Base-by-base conservation (phyloP, 2,329 filamentous ascomycete genomes). In the Bipolaris gigantea region DNA sequence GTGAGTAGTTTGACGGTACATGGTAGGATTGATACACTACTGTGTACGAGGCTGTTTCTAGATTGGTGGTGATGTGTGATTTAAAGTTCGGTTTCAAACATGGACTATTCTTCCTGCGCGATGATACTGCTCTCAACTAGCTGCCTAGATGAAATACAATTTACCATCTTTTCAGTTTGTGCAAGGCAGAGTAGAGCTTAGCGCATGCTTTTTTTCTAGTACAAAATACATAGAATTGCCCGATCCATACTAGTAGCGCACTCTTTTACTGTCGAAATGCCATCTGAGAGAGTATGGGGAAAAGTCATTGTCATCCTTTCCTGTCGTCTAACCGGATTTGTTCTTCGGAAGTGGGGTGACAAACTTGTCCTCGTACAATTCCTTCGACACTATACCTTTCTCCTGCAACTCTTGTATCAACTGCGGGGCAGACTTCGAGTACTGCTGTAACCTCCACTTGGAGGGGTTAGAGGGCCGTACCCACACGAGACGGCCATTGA, bases 321-420 rank as follows among this genome's bases (percentile, higher is more conserved):
- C 15, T 16, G 21, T 13, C 13, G 5, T 48, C 38, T 41, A 34
- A 11, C 18, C 25, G 9, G 2, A 3, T 23, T 30, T 33, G 4
- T 47, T 39, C 48, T 47, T 52, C 9, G 53, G 48, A 11, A 42
- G 36, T 18, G 53, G 48, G 21, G 51, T 56, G 34, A 40, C 42
- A 25, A 56, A 60, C 35, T 49, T 57, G n/a, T 62, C 55, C 27
- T 58, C 57, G 30, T 62, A 46, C 6, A 56, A 51, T 13, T 61
- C 61, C 19, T 53, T 33, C 6, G 59, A 47, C 15, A 55, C 48
- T 19, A 60, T n/a, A 15, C 56, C 58, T 30, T 48, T 56, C 45
- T 63, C 56, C 48, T 65, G 58, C 43, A 68, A 30, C 6, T 62
- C 33, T 10, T 41, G 47, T 10, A 68, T 40, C 4, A 53, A 16